phyloP scores from a whole-genome alignment of 768 basidiomycete genomes.

The Podaxis sp. region DNA sequence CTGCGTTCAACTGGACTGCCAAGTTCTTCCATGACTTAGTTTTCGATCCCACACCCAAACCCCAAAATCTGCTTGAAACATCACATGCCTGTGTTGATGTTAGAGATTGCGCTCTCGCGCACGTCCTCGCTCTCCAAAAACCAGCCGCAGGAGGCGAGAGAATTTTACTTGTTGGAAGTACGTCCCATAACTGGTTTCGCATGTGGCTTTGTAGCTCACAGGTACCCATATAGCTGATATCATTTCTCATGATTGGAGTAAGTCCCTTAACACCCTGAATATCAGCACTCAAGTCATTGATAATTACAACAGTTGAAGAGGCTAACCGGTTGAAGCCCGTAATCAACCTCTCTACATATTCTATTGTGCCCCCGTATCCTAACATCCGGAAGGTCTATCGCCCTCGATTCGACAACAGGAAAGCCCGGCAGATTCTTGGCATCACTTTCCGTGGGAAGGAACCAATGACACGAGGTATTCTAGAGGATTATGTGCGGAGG shows the following conservation, averaged over 20 bases:
- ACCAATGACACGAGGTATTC: neutral
- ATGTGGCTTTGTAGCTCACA: neutral
- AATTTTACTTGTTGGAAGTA: constrained; percentile 6
- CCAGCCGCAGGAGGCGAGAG: constrained; percentile 12
- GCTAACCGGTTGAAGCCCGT: neutral
- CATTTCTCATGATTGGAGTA: constrained; percentile 9
- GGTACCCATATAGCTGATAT: neutral
- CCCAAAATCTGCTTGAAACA: neutral
- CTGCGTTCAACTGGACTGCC: constrained; percentile 3
- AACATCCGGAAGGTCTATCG: neutral
- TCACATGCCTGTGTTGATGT: constrained; percentile 8
- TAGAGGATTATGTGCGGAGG: constrained; percentile 2
- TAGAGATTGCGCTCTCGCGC: constrained; percentile 7
- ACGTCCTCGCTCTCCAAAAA: constrained; percentile 11
- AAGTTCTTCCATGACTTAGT: constrained; percentile 10
- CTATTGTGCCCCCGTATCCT: constrained; percentile 6
- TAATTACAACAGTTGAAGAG: neutral
- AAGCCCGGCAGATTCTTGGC: neutral
- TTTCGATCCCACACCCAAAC: neutral
- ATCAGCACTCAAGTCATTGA: neutral
- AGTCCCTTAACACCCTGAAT: neutral
- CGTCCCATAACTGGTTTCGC: neutral
- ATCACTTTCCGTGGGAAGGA: neutral
- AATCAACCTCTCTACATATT: neutral
- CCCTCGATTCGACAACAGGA: neutral